phyloP scores from a whole-genome alignment of 2,329 filamentous ascomycete species.

The Microcera coccophila region DNA sequence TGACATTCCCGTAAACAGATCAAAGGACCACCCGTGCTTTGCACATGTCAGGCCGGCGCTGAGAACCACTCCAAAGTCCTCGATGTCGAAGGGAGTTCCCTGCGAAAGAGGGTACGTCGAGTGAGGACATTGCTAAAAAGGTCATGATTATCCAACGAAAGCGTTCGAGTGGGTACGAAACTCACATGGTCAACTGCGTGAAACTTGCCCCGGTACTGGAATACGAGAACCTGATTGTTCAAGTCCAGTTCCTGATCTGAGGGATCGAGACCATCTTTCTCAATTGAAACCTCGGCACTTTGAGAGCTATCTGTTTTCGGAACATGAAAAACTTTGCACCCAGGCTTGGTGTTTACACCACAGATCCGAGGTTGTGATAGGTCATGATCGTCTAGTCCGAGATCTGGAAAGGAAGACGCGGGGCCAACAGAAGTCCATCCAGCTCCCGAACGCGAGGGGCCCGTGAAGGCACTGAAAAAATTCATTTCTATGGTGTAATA shows the following conservation, averaged over 20 bases:
- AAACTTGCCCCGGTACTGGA: constrained; percentile 59
- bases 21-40: constrained; percentile 69
- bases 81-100: constrained; percentile 64
- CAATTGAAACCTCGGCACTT: constrained; percentile 35
- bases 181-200: constrained; percentile 66
- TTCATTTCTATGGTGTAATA: too few relatives aligned
- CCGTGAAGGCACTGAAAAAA: too few relatives aligned
- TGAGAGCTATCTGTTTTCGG: constrained; percentile 37
- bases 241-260: constrained; percentile 35
- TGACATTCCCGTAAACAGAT: constrained; percentile 58
- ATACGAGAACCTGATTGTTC: constrained; percentile 61
- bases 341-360: constrained; percentile 38
- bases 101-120: constrained; percentile 62
- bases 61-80: constrained; percentile 64
- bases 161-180: constrained; percentile 1
- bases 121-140: constrained; percentile 59
- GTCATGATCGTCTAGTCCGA: constrained; percentile 38
- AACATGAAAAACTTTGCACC: constrained; percentile 58
- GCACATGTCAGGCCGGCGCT: constrained; percentile 63
- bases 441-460: too few relatives aligned
- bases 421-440: constrained; percentile 57
- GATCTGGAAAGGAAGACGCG: constrained; percentile 52
- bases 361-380: constrained; percentile 39
- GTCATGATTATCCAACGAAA: not conserved
- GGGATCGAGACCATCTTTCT: constrained; percentile 29